A percentile compares a stretch with the other conserved stretches of the same genome.
Evolutionary conservation across 225 moss, liverwort and hornwort species (phyloP).

Genomic region (Anthoceros angustus): DNA sequence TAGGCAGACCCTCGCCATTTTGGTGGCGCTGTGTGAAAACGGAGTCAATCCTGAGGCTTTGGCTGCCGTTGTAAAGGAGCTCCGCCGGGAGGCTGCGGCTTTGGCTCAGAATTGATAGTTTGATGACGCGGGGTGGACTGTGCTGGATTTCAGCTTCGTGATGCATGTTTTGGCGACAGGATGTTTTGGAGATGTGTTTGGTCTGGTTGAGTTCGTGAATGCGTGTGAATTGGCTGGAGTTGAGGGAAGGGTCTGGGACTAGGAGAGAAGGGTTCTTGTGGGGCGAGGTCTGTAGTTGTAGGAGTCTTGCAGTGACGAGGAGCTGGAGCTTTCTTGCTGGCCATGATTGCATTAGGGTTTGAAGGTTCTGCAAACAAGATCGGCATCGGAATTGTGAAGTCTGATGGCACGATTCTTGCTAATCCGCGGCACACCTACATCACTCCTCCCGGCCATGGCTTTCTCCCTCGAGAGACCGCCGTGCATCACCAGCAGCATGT

Average conservation of each 20-base stretch:
- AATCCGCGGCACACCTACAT: constrained; percentile 85
- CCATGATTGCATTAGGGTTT: constrained; percentile 73
- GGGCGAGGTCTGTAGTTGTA: no score
- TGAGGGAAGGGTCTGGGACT: no score
- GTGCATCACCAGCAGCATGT: constrained; percentile 71
- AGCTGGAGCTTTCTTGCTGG: not conserved
- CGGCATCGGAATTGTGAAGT: constrained; percentile 72
- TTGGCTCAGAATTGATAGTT: constrained; percentile 8
- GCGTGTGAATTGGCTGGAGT: no score
- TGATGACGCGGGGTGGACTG: not conserved
- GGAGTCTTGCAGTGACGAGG: no score
- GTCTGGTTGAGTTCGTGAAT: no score
- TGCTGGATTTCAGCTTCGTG: not conserved
- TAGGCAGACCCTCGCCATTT: constrained; percentile 67
- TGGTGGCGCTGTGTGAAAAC: constrained; percentile 73
- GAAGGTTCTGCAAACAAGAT: constrained; percentile 97
- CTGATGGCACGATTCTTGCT: constrained; percentile 59
- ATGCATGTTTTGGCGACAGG: no score
- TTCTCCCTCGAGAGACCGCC: constrained; percentile 78
- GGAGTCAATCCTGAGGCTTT: constrained; percentile 89
- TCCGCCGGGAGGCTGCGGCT: constrained; percentile 71
- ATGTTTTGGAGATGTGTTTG: no score
- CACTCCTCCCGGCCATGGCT: constrained; percentile 85
- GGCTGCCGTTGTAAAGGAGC: constrained; percentile 85
- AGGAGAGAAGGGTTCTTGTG: no score